Evolutionary conservation across 108 stramenopile species (phyloP), one percentile per base, ranked within the genome.

Genomic region (Nitzschia sp.): DNA sequence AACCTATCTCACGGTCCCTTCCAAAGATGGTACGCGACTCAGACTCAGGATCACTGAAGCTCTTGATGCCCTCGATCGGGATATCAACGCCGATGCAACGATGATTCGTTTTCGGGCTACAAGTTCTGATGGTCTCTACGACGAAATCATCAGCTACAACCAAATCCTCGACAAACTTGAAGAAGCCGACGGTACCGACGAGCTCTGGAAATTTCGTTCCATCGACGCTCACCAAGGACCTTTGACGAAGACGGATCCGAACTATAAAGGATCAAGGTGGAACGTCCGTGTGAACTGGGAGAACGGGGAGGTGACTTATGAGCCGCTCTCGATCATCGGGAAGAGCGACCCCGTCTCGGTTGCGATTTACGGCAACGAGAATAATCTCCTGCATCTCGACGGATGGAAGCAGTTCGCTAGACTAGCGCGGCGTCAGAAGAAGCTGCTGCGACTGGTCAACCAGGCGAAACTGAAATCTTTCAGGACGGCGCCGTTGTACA

Each of bases 261-360:
- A n/a, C n/a, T n/a, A n/a, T n/a, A n/a, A n/a, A n/a, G n/a, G n/a
- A n/a, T n/a, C n/a, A n/a, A n/a, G n/a, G n/a, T n/a, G n/a, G n/a
- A n/a, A n/a, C n/a, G n/a, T n/a, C n/a, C n/a, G 42, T 8, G 47
- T 82, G n/a, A 34, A 82, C 46, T 77, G 80, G 75, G 76, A 68
- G 27, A 64, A 60, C 30, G 71, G 71, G 27, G 51, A 62, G 56
- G 19, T 60, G 4, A 76, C 80, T 15, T 29, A 11, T 8, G 75
- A 81, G 64, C 74, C 75, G 1, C 70, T 76, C 1, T 3, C 2
- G 17, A n/a, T 55, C n/a, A 59, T n/a, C n/a, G n/a, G n/a, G n/a
- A n/a, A n/a, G n/a, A n/a, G n/a, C n/a, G n/a, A n/a, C n/a, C n/a
- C n/a, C n/a, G n/a, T n/a, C n/a, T n/a, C n/a, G n/a, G n/a, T n/a